These are phyloP conservation scores for Penicillium riverlandense DNA, from an alignment of 495 filamentous ascomycete species.

Conservation along the genomic window DNA sequence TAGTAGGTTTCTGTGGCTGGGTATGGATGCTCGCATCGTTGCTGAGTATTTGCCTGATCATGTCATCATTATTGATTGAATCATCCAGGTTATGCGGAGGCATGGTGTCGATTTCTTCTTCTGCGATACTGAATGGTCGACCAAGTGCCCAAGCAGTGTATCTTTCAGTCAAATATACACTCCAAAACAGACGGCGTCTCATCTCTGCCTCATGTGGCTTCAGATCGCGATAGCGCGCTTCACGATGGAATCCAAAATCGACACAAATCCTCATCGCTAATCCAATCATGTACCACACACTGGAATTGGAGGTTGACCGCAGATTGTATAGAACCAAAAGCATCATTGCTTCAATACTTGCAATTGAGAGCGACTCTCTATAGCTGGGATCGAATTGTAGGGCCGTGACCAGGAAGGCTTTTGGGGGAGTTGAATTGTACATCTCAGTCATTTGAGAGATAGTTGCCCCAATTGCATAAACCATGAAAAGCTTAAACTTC, in stretches of 20 bases:
- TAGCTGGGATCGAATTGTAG: slow-evolving; percentile 27
- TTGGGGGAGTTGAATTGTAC: slow-evolving; percentile 16
- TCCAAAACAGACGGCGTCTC: slow-evolving; percentile 35
- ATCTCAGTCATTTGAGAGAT: slow-evolving; percentile 30
- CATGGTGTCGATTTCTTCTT: slow-evolving; percentile 31
- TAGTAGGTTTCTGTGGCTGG: background rate
- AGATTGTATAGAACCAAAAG: slow-evolving; percentile 33
- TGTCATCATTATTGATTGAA: slow-evolving; percentile 14
- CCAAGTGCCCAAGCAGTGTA: slow-evolving; percentile 30
- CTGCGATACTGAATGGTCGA: slow-evolving; percentile 32
- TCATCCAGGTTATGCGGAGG: slow-evolving; percentile 23
- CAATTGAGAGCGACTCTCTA: slow-evolving; percentile 23
- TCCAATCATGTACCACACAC: slow-evolving; percentile 39
- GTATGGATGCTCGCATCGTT: background rate
- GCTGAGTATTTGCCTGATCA: background rate
- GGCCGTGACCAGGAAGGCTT: slow-evolving; percentile 15
- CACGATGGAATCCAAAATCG: slow-evolving; percentile 33
- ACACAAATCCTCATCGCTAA: slow-evolving; percentile 36
- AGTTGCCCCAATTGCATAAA: slow-evolving; percentile 34
- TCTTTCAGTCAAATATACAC: slow-evolving; percentile 32
- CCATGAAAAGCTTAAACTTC: slow-evolving; percentile 36
- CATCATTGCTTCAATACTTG: slow-evolving; percentile 34
- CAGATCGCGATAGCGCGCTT: slow-evolving; percentile 14
- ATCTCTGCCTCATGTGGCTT: slow-evolving; percentile 21
- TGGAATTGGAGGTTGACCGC: slow-evolving; percentile 25